Conservation (phyloP, 768 basidiomycete species). For the Sporobolomyces pararoseus region DNA sequence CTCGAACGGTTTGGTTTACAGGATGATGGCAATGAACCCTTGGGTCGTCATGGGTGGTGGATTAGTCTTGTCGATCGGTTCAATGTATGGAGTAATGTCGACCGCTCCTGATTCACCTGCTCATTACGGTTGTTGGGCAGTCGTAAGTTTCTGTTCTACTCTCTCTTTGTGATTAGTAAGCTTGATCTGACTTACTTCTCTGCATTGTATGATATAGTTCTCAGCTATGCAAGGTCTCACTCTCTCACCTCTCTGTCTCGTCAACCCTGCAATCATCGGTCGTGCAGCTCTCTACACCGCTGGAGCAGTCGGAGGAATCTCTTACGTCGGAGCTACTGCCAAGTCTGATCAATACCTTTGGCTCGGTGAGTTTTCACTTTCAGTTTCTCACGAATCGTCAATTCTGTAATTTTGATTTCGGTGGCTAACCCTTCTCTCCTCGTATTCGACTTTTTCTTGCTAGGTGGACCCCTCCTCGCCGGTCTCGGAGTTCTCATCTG, state of each 20-base stretch:
- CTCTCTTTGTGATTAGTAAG: no score
- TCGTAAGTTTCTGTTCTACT: not conserved
- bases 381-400: not conserved
- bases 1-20: conserved; percentile 26
- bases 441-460: conserved; percentile 53
- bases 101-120: conserved; percentile 71
- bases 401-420: no score
- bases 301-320: conserved; percentile 63
- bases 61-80: conserved; percentile 65
- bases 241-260: conserved; percentile 81
- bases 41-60: conserved; percentile 43
- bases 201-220: conserved; percentile 56
- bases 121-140: conserved; percentile 55
- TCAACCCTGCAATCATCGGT: conserved; percentile 75
- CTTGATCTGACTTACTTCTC: no score
- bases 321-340: conserved; percentile 84
- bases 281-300: conserved; percentile 83
- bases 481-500: conserved; percentile 84
- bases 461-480: conserved; percentile 73
- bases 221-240: conserved; percentile 82
- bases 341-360: conserved; percentile 80
- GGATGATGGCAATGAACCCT: conserved; percentile 43
- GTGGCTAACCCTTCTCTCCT: no score
- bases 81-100: conserved; percentile 70
- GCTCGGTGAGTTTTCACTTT: conserved; percentile 64